Evolutionary conservation across 371 early-diverging fungal species (phyloP).

Genomic region (Zancudomyces culisetae): DNA sequence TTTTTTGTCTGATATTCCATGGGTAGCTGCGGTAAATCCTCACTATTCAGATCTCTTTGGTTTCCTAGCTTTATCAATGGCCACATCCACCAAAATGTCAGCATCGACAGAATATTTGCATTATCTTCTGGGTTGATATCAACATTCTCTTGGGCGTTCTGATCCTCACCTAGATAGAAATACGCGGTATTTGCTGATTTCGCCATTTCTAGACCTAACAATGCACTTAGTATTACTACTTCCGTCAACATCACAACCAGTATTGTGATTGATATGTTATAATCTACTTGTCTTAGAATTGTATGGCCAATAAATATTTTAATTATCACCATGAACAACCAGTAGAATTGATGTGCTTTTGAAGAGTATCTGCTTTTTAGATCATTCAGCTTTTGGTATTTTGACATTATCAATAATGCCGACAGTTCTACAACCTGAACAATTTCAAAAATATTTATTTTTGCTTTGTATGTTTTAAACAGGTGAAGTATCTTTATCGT

Average conservation of each 20-base stretch:
- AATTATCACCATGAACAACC: conserved; percentile 34
- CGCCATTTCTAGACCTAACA: conserved; percentile 36
- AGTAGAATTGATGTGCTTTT: conserved; percentile 48
- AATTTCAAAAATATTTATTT: conserved; percentile 1
- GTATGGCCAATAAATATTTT: conserved; percentile 39
- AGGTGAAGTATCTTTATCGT: too few species aligned
- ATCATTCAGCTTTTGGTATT: conserved; percentile 45
- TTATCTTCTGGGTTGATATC: conserved; percentile 36
- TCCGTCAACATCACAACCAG: conserved; percentile 20
- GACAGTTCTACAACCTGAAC: conserved; percentile 1
- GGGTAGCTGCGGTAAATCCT: conserved; percentile 61
- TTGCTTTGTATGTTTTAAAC: neutral
- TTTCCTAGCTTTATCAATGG: conserved; percentile 67
- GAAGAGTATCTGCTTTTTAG: conserved; percentile 40
- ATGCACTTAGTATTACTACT: conserved; percentile 18
- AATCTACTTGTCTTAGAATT: conserved; percentile 18
- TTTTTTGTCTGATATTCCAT: conserved; percentile 34
- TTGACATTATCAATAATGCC: conserved; percentile 28
- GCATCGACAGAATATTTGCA: conserved; percentile 64
- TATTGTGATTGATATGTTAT: conserved; percentile 10
- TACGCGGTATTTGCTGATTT: conserved; percentile 28
- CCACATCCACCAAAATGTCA: conserved; percentile 83
- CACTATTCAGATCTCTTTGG: conserved; percentile 43
- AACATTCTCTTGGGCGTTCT: conserved; percentile 3
- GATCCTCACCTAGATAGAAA: conserved; percentile 31